These are phyloP conservation scores for Arthrobotrys musiformis DNA, from an alignment of 2,329 filamentous ascomycete genomes.

Conservation along the genomic window DNA sequence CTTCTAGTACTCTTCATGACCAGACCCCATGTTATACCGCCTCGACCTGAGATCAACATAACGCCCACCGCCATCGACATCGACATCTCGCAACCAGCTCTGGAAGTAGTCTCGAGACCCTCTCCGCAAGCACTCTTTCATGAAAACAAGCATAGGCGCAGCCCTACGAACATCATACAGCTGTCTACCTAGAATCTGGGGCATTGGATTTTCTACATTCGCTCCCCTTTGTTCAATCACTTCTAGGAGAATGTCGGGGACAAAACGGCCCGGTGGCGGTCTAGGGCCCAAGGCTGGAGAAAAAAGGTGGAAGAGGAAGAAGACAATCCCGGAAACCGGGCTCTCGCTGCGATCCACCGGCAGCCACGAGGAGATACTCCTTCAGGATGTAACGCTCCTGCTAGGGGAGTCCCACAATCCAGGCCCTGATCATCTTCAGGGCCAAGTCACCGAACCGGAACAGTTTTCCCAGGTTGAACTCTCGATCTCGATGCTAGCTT, in stretches of 20 bases:
- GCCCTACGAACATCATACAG: not conserved
- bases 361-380: constrained; percentile 32
- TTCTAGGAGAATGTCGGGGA: constrained; percentile 13
- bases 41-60: no score
- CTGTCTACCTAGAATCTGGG: not conserved
- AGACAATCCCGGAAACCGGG: not conserved
- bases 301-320: constrained; percentile 34
- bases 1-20: no score
- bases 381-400: constrained; percentile 25
- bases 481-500: constrained; percentile 83
- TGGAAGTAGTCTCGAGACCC: no score
- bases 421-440: constrained; percentile 62
- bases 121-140: not conserved
- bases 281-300: not conserved
- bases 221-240: not conserved
- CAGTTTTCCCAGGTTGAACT: constrained; percentile 81
- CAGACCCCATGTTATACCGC: no score
- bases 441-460: constrained; percentile 65
- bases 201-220: not conserved
- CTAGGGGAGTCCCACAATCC: not conserved
- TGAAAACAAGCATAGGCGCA: not conserved
- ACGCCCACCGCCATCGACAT: not conserved
- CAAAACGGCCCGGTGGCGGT: constrained; percentile 29
- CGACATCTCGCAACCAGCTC: not conserved
- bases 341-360: constrained; percentile 2